Base-by-base conservation (phyloP, 2,329 filamentous ascomycete species). In the Cadophora sp. region DNA sequence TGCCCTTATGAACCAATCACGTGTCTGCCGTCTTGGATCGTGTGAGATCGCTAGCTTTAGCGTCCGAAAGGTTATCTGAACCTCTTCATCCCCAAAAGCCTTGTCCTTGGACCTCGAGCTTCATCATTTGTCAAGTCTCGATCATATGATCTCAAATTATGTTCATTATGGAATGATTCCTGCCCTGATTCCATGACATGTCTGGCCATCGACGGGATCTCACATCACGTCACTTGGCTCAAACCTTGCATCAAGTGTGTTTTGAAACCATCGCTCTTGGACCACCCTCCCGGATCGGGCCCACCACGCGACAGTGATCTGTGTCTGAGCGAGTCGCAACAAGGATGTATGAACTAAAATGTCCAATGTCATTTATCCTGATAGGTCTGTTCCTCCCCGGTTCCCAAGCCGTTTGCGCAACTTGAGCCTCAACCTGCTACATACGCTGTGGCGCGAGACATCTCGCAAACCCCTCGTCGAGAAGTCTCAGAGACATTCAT, bases 181-280 rank as follows among this genome's bases (percentile, higher is more conserved):
- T 48, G 7, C 8, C 19, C 19, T 22, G 43, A 9, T 22, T 22
- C 43, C 43, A 48, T 48, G 19, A 12, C 29, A 14, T 12, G 16
- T 50, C 26, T 31, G 40, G 19, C 40, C 19, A 51, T 24, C 37
- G 27, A 24, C 27, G 43, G 8, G 43, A 24, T 14, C 16, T 12
- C 22, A 19, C 40, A 37, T 14, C 60, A 40, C 58, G 24, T 62
- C 46, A 51, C 48, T 27, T 61, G 56, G 56, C 46, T 56, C 56
- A 66, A 46, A 64, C 62, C 55, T 37, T 67, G 68, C 68, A 37
- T 69, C 68, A 69, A 26, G n/a, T 24, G 34, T 48, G 68, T 69
- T 69, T 69, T 62, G 58, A 67, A 62, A 64, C 55, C 16, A 46
- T 64, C 16, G n/a, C 53, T 46, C 64, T 48, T 34, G 9, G 26